These are phyloP conservation scores for Colletotrichum brevisporum DNA, from an alignment of 2,329 filamentous ascomycete genomes.

Conservation along the genomic window DNA sequence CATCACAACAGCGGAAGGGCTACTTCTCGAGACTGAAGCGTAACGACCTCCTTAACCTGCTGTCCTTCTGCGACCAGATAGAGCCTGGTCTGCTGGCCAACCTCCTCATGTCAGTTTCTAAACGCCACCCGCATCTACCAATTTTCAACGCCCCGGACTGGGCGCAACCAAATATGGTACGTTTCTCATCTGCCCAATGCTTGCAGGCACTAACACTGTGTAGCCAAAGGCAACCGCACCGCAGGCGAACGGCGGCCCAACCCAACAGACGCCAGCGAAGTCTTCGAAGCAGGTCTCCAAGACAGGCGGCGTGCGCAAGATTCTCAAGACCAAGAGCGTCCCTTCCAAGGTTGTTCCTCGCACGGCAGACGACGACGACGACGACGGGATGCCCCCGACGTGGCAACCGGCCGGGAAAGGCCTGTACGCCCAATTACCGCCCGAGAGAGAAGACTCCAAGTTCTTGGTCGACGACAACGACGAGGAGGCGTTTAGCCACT, in stretches of 20 bases:
- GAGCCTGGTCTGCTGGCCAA: conserved; percentile 58
- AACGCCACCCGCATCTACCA: conserved; percentile 57
- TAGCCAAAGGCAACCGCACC: conserved; percentile 7
- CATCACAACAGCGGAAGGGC: conserved; percentile 49
- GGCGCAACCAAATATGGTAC: conserved; percentile 44
- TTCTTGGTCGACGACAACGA: conserved; percentile 57
- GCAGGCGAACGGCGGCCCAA: background rate
- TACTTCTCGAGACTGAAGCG: conserved; percentile 56
- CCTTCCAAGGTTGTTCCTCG: conserved; percentile 37
- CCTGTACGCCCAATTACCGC: conserved; percentile 27
- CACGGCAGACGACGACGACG: conserved; percentile 48
- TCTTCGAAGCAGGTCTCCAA: conserved; percentile 48
- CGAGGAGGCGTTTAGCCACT: conserved; percentile 60
- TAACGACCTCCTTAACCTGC: conserved; percentile 56
- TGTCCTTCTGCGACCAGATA: conserved; percentile 58
- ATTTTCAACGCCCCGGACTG: conserved; percentile 60
- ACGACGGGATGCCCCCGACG: conserved; percentile 53
- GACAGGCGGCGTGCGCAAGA: conserved; percentile 51
- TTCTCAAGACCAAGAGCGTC: conserved; percentile 50
- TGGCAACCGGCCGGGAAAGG: conserved; percentile 46
- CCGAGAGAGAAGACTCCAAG: conserved; percentile 54
- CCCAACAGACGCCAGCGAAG: background rate
- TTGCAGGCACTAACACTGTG: background rate
- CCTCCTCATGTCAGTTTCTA: conserved; percentile 58
- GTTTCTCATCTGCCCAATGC: background rate